A percentile compares a stretch with the other conserved stretches of the same genome.
Conservation (phyloP, 2,329 filamentous ascomycete species). For the Chrysoporthe deuterocubensis region DNA sequence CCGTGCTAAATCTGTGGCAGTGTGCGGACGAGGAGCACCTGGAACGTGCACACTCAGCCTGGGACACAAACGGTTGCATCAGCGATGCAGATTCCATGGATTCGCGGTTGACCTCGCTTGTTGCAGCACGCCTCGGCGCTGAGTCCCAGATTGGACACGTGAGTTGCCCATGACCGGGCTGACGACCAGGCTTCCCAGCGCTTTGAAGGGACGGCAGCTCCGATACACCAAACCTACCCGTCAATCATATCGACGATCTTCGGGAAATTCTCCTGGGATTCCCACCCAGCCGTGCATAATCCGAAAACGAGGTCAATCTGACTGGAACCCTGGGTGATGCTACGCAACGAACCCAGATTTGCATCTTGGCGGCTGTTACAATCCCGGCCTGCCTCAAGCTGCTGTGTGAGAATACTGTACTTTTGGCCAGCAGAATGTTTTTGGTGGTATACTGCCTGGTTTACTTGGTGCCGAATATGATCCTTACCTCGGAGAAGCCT, state of each 20-base stretch:
- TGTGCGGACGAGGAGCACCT: constrained; percentile 1
- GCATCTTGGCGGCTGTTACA: not conserved
- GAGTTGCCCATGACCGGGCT: not conserved
- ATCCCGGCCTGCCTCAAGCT: not conserved
- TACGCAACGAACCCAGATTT: constrained; percentile 7
- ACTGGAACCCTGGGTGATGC: constrained; percentile 7
- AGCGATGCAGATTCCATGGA: constrained; percentile 2
- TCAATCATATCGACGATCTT: constrained; percentile 10
- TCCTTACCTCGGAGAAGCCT: not conserved
- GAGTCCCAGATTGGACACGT: not conserved
- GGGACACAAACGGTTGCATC: constrained; percentile 13
- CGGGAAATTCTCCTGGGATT: constrained; percentile 5
- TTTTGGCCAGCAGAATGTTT: not conserved
- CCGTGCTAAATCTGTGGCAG: not conserved
- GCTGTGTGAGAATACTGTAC: not conserved
- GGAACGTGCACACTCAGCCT: constrained; percentile 10
- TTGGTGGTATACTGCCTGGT: not conserved
- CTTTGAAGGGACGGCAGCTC: constrained; percentile 5
- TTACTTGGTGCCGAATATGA: not conserved
- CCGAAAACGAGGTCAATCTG: constrained; percentile 4
- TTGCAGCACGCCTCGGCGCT: constrained; percentile 10
- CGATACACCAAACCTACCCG: constrained; percentile 3
- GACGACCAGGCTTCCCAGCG: not conserved
- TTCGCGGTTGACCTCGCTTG: not conserved
- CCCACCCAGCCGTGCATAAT: not conserved